Base-by-base conservation (phyloP, 2,329 filamentous ascomycete species). In the Capronia coronata region DNA sequence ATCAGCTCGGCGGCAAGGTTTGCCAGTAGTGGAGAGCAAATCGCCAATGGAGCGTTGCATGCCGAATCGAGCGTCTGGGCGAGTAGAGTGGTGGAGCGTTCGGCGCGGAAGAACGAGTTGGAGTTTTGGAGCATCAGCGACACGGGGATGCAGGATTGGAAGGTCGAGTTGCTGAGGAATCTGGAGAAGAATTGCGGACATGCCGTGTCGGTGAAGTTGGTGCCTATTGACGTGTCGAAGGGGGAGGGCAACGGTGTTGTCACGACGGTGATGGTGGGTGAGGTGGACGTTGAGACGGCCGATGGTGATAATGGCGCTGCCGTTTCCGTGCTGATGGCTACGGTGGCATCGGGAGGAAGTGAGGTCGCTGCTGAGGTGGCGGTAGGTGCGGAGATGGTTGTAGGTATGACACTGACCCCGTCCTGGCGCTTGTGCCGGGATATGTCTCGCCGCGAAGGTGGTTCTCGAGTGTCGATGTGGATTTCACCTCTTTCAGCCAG, bases 81-180 rank as follows among this genome's bases (percentile, higher is more conserved):
- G 52, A 91, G 85, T 59, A 77, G 76, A 43, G 86, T 74, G 29
- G 84, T 74, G 3, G 86, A 85, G 63, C 80, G 83, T 54, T 84
- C 77, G 14, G 83, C 83, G 48, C 87, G 73, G 72, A 97, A 97
- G 71, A 96, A 95, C 34, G 81, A 80, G 44, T 76, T 79, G 8
- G 91, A 96, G 55, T 86, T 88, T 82, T 94, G 65, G 8, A 97
- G 73, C 57, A 97, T 78, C 61, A 95, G 75, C 1, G 90, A 95
- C 49, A 96, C 74, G 0, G 91, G 87, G 58, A 90, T 80, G 70
- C 91, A 97, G 44, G 76, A 66, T 59, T 79, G 77, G 60, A 93
- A 88, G 2, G 78, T 81, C 4, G 75, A 64, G 63, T 87, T 78
- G 40, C 68, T 70, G 43, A 93, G 75, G 60, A 94, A 80, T 2